Evolutionary conservation across 495 filamentous ascomycete genomes (phyloP).

Genomic region (Penicillium soppii): DNA sequence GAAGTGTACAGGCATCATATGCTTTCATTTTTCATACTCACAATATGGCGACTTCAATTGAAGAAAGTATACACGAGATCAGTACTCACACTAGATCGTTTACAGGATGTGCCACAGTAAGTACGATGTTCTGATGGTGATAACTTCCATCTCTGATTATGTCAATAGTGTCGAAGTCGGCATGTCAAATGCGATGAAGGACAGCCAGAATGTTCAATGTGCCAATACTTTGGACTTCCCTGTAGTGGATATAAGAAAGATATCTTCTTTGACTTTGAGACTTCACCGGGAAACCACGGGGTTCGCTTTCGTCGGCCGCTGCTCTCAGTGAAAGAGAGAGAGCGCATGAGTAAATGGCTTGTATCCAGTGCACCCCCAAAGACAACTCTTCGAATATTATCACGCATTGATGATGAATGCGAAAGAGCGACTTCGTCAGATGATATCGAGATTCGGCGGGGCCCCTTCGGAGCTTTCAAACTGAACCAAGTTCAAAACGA

Average conservation of each 20-base stretch:
- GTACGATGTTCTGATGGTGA: background rate
- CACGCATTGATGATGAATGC: slow-evolving; percentile 15
- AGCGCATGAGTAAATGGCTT: slow-evolving; percentile 25
- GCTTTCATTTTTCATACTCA: background rate
- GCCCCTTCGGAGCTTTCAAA: slow-evolving; percentile 20
- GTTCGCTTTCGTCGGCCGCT: slow-evolving; percentile 28
- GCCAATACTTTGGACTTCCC: slow-evolving; percentile 8
- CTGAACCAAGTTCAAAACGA: background rate
- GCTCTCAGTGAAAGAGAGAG: slow-evolving; percentile 21
- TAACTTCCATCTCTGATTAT: background rate
- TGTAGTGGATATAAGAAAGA: slow-evolving; percentile 26
- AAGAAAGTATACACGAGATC: slow-evolving; percentile 1
- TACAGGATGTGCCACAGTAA: slow-evolving; percentile 18
- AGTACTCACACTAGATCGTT: slow-evolving; percentile 13
- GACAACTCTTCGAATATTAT: slow-evolving; percentile 11
- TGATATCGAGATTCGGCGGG: slow-evolving; percentile 6
- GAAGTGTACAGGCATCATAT: background rate
- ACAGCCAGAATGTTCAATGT: slow-evolving; percentile 26
- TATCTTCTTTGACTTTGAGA: slow-evolving; percentile 22
- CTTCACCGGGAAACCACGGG: slow-evolving; percentile 8
- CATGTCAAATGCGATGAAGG: slow-evolving; percentile 30
- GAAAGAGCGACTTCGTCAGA: background rate
- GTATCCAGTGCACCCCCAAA: slow-evolving; percentile 12
- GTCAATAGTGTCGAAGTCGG: slow-evolving; percentile 22
- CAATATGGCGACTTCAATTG: background rate